Conservation (phyloP, 2,329 filamentous ascomycete species). For the Pezicula rhizophila region DNA sequence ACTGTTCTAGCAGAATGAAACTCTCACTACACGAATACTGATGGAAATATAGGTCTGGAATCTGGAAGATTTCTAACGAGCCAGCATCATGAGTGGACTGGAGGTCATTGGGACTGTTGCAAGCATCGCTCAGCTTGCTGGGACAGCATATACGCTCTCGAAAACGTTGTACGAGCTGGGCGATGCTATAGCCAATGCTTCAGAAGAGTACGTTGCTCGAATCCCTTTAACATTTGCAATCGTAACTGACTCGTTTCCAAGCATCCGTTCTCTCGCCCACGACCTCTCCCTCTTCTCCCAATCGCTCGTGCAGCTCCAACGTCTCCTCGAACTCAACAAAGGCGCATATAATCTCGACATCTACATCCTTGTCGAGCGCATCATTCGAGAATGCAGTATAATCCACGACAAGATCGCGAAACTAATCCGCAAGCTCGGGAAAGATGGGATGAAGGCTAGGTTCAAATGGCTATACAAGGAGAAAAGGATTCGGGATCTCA, state of each 20-base stretch:
- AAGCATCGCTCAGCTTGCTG: conserved; percentile 12
- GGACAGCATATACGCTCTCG: conserved; percentile 14
- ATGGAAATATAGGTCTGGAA: too few relatives aligned
- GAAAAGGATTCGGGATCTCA: conserved; percentile 13
- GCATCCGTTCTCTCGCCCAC: conserved; percentile 12
- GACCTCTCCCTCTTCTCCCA: conserved; percentile 15
- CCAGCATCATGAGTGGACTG: conserved; percentile 6
- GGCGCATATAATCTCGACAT: conserved; percentile 10
- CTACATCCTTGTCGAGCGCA: conserved; percentile 14
- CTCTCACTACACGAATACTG: too few relatives aligned
- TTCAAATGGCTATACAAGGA: conserved; percentile 19
- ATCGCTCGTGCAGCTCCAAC: conserved; percentile 13
- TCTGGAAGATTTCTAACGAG: too few relatives aligned
- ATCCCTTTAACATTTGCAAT: too few relatives aligned
- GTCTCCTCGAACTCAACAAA: conserved; percentile 11
- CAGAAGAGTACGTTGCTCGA: conserved; percentile 6
- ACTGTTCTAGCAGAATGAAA: too few relatives aligned
- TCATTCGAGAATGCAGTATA: conserved; percentile 16
- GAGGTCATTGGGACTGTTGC: conserved; percentile 15
- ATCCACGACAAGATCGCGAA: conserved; percentile 18
- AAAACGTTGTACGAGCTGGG: conserved; percentile 15
- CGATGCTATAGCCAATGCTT: conserved; percentile 11
- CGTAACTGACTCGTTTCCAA: too few relatives aligned
- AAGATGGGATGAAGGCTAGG: conserved; percentile 7
- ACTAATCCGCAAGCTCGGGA: conserved; percentile 9